Evolutionary conservation across 768 basidiomycete genomes (phyloP).

Genomic region (Suillus americanus): DNA sequence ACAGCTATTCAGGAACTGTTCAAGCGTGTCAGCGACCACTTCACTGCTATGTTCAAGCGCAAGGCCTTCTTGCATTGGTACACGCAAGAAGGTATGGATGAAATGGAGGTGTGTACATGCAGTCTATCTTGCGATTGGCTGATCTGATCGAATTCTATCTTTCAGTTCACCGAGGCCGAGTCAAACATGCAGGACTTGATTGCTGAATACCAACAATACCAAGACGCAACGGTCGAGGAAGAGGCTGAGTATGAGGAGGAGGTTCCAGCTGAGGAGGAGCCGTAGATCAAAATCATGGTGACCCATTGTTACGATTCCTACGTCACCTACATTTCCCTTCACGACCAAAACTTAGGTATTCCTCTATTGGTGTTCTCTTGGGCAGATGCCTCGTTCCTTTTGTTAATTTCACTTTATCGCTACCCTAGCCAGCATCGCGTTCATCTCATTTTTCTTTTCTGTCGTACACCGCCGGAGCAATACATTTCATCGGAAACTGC

Average conservation of each 20-base stretch:
- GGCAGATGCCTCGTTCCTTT: constrained; percentile 25
- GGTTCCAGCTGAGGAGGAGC: constrained; percentile 56
- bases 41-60: constrained; percentile 99
- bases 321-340: constrained; percentile 19
- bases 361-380: constrained; percentile 31
- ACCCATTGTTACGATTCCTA: constrained; percentile 17
- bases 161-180: constrained; percentile 93
- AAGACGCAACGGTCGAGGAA: constrained; percentile 91
- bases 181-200: constrained; percentile 99
- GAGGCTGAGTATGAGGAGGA: constrained; percentile 91
- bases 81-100: constrained; percentile 99
- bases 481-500: constrained; percentile 13
- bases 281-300: constrained; percentile 34
- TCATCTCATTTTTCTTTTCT: constrained; percentile 16
- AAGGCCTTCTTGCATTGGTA: constrained; percentile 99
- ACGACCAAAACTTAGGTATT: constrained; percentile 37
- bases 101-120: constrained; percentile 72
- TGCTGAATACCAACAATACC: constrained; percentile 96
- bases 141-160: constrained; percentile 5
- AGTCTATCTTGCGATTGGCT: neutral
- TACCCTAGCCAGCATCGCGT: constrained; percentile 29
- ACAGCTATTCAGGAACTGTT: constrained; percentile 97
- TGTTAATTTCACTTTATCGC: constrained; percentile 30
- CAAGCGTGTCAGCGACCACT: constrained; percentile 98
- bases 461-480: constrained; percentile 9